These are phyloP conservation scores for Sarcodon aspratus DNA, from an alignment of 768 basidiomycete species.

Conservation along the genomic window DNA sequence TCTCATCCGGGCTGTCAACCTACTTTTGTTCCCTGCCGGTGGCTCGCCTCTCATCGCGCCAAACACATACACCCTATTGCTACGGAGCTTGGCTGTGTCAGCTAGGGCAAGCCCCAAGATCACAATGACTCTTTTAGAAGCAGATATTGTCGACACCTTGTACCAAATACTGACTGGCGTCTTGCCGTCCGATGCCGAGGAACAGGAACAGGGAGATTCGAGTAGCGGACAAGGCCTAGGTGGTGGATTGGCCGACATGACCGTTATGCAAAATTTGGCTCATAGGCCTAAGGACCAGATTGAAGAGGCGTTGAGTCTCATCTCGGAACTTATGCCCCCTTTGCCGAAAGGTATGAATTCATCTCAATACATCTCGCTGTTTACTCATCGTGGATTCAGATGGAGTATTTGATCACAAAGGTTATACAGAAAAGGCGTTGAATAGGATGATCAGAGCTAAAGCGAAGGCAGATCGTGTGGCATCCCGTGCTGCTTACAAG, in stretches of 20 bases:
- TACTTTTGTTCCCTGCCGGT: slow-evolving; percentile 75
- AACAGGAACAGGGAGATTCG: slow-evolving; percentile 41
- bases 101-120: slow-evolving; percentile 85
- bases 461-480: slow-evolving; percentile 71
- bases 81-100: slow-evolving; percentile 81
- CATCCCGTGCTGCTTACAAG: slow-evolving; percentile 29
- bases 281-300: slow-evolving; percentile 96
- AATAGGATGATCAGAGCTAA: slow-evolving; percentile 68
- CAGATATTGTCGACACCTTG: slow-evolving; percentile 83
- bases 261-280: slow-evolving; percentile 94
- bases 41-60: slow-evolving; percentile 79
- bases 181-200: slow-evolving; percentile 56
- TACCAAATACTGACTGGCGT: slow-evolving; percentile 96
- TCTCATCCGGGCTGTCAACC: slow-evolving; percentile 74
- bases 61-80: slow-evolving; percentile 79
- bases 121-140: slow-evolving; percentile 76
- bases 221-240: slow-evolving; percentile 67
- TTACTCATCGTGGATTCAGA: slow-evolving; percentile 31
- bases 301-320: slow-evolving; percentile 82
- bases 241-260: slow-evolving; percentile 90
- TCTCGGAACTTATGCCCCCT: slow-evolving; percentile 89
- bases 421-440: slow-evolving; percentile 81
- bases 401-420: slow-evolving; percentile 90
- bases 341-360: slow-evolving; percentile 66
- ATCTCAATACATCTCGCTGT: background rate